Base-by-base conservation (phyloP, 768 basidiomycete species). In the Pisolithus tinctorius region DNA sequence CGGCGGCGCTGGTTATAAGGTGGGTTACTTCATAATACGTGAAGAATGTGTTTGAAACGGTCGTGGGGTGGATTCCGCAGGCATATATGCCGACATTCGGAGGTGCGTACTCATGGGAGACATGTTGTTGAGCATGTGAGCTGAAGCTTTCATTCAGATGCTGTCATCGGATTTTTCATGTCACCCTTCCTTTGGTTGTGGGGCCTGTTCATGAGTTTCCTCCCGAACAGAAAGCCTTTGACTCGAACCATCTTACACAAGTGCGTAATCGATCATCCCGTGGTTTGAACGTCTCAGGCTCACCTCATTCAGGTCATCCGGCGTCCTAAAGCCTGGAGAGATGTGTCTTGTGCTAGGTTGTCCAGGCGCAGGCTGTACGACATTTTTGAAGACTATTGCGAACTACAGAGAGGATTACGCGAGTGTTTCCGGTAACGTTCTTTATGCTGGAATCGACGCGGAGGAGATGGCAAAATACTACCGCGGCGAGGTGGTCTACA, bases 261-360 rank as follows among this genome's bases (percentile, higher is more conserved):
- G 81, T 83, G 51, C 37, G 72, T 57, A 17, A 20, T 41, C 17
- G 40, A 13, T 17, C 31, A 25, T 29, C 6, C 10, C 3, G 10
- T 31, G 30, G 27, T 25, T 30, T 17, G 7, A 17, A 17, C 14
- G 20, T 16, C 20, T 25, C 17, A 45, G 31, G 13, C 5, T 52
- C 25, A 56, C 45, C 45, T 30, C 50, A 34, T n/a, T 52, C 49
- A 82, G 83, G 55, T 78, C 78, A 20, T 82, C 81, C 6, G 90
- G 88, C 38, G 71, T 83, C 16, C 67, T 90, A 38, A 83, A 86
- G 55, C 80, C 87, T 0, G 83, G 89, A 16, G 85, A 93, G 73
- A 93, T 93, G 90, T 84, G 88, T 61, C 77, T 92, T 6, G 88
- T 88, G 20, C 73, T 88, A 11, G 91, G 91, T 17, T 83, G 88